Evolutionary conservation across 495 filamentous ascomycete species (phyloP).

Genomic region (Bacidia rubella): DNA sequence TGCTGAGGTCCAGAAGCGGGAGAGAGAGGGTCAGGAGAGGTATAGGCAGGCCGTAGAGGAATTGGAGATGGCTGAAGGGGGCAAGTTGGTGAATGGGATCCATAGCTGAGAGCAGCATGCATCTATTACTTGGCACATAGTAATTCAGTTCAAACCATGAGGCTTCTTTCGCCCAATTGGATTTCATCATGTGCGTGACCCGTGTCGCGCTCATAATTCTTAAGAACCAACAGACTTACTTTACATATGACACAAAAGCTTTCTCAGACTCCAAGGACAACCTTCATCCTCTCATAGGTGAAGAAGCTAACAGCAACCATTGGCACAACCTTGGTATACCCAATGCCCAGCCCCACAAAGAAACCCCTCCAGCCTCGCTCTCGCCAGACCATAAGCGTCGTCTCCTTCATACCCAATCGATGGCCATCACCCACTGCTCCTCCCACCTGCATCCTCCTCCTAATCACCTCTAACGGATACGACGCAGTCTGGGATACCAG

Average conservation of each 20-base stretch:
- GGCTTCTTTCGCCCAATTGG: no score
- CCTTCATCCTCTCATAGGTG: constrained; percentile 51
- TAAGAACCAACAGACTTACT: no score
- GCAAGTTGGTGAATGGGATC: constrained; percentile 10
- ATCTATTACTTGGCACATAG: no score
- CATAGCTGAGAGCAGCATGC: constrained; percentile 1
- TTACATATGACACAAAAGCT: no score
- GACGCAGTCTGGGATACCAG: constrained; percentile 79
- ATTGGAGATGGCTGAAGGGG: constrained; percentile 43
- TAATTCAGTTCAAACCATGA: no score
- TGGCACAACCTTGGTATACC: constrained; percentile 86
- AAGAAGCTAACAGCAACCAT: constrained; percentile 70
- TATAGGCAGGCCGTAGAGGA: constrained; percentile 68
- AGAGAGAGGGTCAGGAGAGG: constrained; percentile 80
- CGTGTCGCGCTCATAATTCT: no score
- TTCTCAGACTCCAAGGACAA: constrained; percentile 45
- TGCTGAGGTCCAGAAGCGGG: constrained; percentile 63
- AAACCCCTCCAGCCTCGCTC: constrained; percentile 73
- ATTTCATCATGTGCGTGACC: no score
- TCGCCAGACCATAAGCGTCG: constrained; percentile 52
- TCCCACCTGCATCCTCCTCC: constrained; percentile 89
- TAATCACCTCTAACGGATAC: constrained; percentile 86
- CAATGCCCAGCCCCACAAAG: constrained; percentile 86
- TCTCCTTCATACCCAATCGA: constrained; percentile 65
- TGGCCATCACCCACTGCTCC: constrained; percentile 85